A percentile compares a stretch with the other conserved stretches of the same genome.
These are phyloP conservation scores for Aspergillus funiculosus DNA, from an alignment of 495 filamentous ascomycete genomes.

Conservation along the genomic window DNA sequence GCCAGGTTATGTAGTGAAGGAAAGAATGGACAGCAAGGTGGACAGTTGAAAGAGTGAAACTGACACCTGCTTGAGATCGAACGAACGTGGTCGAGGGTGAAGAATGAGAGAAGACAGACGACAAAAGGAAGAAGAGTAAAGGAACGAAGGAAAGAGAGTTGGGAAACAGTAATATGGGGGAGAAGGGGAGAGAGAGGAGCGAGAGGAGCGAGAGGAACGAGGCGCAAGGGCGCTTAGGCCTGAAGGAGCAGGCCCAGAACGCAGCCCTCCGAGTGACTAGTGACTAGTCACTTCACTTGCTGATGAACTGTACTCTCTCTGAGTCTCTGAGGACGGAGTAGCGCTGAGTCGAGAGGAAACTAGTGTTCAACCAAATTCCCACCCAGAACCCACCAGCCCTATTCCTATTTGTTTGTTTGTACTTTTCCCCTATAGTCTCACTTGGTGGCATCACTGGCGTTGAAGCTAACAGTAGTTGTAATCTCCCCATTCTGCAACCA, in stretches of 20 bases:
- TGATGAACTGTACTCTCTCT: constrained; percentile 6
- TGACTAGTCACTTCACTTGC: constrained; percentile 4
- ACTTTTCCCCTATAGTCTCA: constrained; percentile 3
- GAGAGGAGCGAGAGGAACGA: constrained; percentile 13
- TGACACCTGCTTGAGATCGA: constrained; percentile 49
- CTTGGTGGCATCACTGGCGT: constrained; percentile 9
- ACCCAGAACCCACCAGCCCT: constrained; percentile 8
- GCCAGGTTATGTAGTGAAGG: constrained; percentile 16
- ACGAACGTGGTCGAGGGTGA: constrained; percentile 20
- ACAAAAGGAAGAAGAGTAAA: constrained; percentile 46
- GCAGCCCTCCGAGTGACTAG: constrained; percentile 2
- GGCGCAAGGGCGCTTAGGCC: constrained; percentile 22
- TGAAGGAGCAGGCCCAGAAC: constrained; percentile 17
- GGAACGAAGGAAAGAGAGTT: constrained; percentile 28
- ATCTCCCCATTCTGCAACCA: constrained; percentile 11
- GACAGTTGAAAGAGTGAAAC: constrained; percentile 84
- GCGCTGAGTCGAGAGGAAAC: constrained; percentile 4
- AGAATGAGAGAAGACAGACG: constrained; percentile 21
- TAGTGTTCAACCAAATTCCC: constrained; percentile 2
- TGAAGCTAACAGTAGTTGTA: constrained; percentile 14
- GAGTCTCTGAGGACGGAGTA: neutral
- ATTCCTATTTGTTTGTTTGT: constrained; percentile 18
- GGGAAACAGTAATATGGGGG: constrained; percentile 17
- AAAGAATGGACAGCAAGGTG: constrained; percentile 53
- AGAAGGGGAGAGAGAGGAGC: constrained; percentile 19